Conservation (phyloP, 176 grass and related monocot genomes). For the Guadua angustifolia region DNA sequence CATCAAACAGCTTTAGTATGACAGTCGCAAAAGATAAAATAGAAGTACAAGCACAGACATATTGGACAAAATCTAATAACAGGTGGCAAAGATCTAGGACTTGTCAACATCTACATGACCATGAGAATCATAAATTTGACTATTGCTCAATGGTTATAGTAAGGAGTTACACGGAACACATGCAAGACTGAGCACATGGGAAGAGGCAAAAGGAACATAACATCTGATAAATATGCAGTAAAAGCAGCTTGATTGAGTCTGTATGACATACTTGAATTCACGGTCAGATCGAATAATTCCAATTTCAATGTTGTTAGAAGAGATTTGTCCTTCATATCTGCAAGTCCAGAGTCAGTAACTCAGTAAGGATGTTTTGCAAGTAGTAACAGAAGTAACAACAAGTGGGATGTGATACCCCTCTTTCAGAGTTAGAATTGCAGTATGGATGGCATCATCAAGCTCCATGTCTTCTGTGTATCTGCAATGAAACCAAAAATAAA, state of each 20-base stretch:
- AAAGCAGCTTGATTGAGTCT: constrained; percentile 5
- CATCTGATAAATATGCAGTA: constrained; percentile 15
- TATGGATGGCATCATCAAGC: constrained; percentile 98
- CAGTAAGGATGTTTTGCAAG: constrained; percentile 15
- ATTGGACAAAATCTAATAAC: background rate
- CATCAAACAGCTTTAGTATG: constrained; percentile 18
- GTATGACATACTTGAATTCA: constrained; percentile 72
- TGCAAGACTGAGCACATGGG: background rate
- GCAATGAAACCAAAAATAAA: constrained; percentile 27
- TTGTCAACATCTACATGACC: background rate
- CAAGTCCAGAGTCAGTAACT: constrained; percentile 36
- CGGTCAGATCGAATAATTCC: constrained; percentile 83
- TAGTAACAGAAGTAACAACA: constrained; percentile 14
- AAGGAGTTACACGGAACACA: background rate
- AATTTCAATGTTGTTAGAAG: constrained; percentile 95
- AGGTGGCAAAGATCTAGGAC: background rate
- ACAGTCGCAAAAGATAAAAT: background rate
- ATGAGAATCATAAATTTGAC: background rate
- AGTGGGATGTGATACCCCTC: constrained; percentile 71
- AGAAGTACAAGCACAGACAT: background rate
- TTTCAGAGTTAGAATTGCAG: constrained; percentile 96
- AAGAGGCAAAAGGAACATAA: background rate
- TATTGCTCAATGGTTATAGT: background rate
- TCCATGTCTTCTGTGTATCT: constrained; percentile 99
- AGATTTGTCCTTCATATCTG: constrained; percentile 97